These are phyloP conservation scores for Podospora appendiculata DNA, from an alignment of 495 filamentous ascomycete species.

Conservation along the genomic window DNA sequence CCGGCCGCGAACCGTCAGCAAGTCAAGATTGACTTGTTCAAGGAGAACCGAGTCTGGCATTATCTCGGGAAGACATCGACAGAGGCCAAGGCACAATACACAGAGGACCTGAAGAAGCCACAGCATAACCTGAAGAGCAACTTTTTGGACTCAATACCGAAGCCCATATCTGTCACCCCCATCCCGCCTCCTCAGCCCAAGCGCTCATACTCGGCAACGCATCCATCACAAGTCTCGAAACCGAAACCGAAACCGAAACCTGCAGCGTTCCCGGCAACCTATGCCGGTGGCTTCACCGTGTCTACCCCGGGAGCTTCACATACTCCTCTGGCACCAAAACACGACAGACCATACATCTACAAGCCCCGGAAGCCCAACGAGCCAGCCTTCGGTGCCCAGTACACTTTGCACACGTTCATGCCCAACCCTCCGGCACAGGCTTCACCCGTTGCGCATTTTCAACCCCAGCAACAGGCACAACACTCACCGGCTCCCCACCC, in stretches of 20 bases:
- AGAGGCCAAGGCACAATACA: conserved; percentile 88
- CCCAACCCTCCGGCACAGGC: conserved; percentile 9
- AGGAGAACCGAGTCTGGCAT: conserved; percentile 74
- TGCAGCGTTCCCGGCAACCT: not conserved
- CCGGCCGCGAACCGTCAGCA: conserved; percentile 30
- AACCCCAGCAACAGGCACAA: not conserved
- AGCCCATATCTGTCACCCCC: conserved; percentile 29
- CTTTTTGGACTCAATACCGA: conserved; percentile 55
- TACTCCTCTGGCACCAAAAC: not conserved
- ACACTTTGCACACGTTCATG: conserved; percentile 31
- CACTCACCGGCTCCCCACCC: too few species aligned
- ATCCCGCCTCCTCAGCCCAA: conserved; percentile 15
- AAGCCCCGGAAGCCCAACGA: conserved; percentile 38
- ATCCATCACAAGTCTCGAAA: conserved; percentile 1
- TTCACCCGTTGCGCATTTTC: not conserved
- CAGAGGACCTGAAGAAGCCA: conserved; percentile 60
- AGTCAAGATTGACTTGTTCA: conserved; percentile 57
- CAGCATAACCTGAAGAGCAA: conserved; percentile 50
- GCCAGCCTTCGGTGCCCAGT: conserved; percentile 26
- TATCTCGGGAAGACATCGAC: conserved; percentile 84
- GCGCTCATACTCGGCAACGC: conserved; percentile 9
- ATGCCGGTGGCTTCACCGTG: not conserved
- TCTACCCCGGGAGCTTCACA: too few species aligned
- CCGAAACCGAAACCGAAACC: not conserved
- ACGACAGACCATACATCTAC: conserved; percentile 46